phyloP scores from a whole-genome alignment of 768 basidiomycete genomes.

The Lactifluus echinatus region DNA sequence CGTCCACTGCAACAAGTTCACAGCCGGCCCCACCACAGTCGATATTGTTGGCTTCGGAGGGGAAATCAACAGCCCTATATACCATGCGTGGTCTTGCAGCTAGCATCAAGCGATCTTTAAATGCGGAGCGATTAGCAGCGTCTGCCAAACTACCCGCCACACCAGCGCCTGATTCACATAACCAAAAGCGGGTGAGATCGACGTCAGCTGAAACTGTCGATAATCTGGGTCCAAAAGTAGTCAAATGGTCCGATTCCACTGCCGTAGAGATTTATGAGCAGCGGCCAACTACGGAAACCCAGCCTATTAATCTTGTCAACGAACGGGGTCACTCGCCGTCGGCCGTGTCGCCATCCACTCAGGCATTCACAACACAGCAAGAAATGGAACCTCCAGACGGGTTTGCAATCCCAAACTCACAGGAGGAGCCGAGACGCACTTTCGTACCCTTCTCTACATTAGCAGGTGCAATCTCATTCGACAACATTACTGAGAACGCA shows the following conservation, averaged over 20 bases:
- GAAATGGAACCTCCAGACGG: neutral
- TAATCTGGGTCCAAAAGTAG: neutral
- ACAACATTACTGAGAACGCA: neutral
- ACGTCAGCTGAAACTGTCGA: neutral
- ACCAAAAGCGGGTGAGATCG: neutral
- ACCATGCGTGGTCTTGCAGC: constrained; percentile 13
- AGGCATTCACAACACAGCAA: neutral
- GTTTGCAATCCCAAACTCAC: neutral
- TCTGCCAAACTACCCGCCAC: neutral
- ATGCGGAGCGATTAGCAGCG: constrained; percentile 11
- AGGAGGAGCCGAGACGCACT: neutral
- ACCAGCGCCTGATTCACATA: neutral
- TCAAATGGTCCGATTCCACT: neutral
- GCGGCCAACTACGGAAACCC: neutral
- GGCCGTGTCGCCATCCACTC: neutral
- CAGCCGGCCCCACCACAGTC: constrained; percentile 1
- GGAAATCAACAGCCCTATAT: constrained; percentile 3
- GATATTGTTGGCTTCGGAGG: constrained; percentile 6
- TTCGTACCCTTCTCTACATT: constrained; percentile 13
- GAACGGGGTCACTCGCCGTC: neutral
- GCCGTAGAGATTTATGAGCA: neutral
- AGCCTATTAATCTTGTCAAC: neutral
- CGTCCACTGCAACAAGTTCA: neutral
- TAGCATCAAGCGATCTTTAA: constrained; percentile 15
- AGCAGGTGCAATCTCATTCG: constrained; percentile 13